Base-by-base conservation (phyloP, 805 yeast genomes). In the Hanseniaspora lindneri region DNA sequence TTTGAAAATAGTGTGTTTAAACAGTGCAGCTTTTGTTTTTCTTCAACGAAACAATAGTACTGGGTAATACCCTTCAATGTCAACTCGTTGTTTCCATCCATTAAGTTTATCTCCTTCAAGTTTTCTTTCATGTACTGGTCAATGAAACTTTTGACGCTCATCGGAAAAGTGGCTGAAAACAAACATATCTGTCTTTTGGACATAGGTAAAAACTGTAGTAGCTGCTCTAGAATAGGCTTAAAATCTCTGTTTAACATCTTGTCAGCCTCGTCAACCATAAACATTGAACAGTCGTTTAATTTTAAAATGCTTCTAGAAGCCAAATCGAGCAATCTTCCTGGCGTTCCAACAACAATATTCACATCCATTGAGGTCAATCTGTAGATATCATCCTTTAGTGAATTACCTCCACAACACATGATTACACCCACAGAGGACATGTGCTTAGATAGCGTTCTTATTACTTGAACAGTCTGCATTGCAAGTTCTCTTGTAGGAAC, bases 371-470 rank as follows among this genome's bases (percentile, higher is more conserved):
- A 46, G 59, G 83, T 77, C 58, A 92, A 73, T 72, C 98, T 81
- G 59, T 92, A 65, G 59, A 92, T 89, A 66, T 92, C 98, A 67
- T 92, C 98, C 67, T 83, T 80, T 56, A 92, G 72, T 51, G 82
- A 77, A 40, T 98, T 92, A 61, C 98, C 98, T 66, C 98, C 98
- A 11, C 97, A 92, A 66, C 97, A 82, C 50, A 89, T 96, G 97
- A 92, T 89, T 61, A 92, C 86, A 62, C 88, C 81, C 55, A 87
- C 72, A 28, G 87, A 89, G 6, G 41, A 35, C 65, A 92, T 72
- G 65, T 92, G 97, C 63, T 87, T 87, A 52, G 96, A 96, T 54
- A 92, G 73, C 11, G 97, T 88, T 66, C 89, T 82, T 49, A 92
- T 95, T 28, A 92, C 98, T 66, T 89, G 96, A 10, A 96, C 86